phyloP scores from a whole-genome alignment of 2,329 filamentous ascomycete genomes.

The Leptographium radiaticola region DNA sequence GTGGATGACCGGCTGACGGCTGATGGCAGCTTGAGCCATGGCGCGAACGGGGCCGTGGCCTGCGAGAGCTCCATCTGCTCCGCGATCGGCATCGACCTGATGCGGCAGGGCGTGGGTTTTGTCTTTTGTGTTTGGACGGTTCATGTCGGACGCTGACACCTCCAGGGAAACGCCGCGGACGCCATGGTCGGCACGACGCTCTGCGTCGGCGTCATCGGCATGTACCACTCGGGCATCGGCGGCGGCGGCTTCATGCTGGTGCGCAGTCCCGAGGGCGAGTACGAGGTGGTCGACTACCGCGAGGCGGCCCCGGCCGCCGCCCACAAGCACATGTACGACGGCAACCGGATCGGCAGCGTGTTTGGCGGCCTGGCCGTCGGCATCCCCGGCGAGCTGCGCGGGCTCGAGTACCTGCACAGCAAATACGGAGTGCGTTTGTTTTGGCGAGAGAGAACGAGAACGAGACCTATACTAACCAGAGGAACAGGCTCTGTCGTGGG shows the following conservation, averaged over 20 bases:
- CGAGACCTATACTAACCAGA: not conserved
- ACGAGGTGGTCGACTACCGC: slow-evolving; percentile 81
- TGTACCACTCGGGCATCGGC: slow-evolving; percentile 73
- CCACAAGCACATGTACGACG: slow-evolving; percentile 71
- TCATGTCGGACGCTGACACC: no score
- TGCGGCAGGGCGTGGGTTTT: slow-evolving; percentile 34
- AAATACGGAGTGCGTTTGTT: slow-evolving; percentile 45
- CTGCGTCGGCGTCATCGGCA: slow-evolving; percentile 62
- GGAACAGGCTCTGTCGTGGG: slow-evolving; percentile 47
- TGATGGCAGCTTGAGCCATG: not conserved
- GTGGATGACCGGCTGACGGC: not conserved
- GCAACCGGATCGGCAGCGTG: slow-evolving; percentile 53
- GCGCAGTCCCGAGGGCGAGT: slow-evolving; percentile 56
- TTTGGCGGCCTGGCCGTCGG: slow-evolving; percentile 59
- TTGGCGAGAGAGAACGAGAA: not conserved
- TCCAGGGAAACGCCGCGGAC: slow-evolving; percentile 61
- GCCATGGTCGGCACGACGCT: slow-evolving; percentile 61
- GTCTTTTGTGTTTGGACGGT: no score
- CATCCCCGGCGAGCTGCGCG: slow-evolving; percentile 63
- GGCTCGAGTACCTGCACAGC: slow-evolving; percentile 64
- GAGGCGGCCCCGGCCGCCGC: slow-evolving; percentile 78
- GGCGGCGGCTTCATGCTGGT: slow-evolving; percentile 87
- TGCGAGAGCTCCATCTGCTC: slow-evolving; percentile 59
- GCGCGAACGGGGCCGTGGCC: slow-evolving; percentile 48
- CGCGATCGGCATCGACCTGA: slow-evolving; percentile 49